Base-by-base conservation (phyloP, 129 eudicot genomes). In the Centrapalus pauciflorus region DNA sequence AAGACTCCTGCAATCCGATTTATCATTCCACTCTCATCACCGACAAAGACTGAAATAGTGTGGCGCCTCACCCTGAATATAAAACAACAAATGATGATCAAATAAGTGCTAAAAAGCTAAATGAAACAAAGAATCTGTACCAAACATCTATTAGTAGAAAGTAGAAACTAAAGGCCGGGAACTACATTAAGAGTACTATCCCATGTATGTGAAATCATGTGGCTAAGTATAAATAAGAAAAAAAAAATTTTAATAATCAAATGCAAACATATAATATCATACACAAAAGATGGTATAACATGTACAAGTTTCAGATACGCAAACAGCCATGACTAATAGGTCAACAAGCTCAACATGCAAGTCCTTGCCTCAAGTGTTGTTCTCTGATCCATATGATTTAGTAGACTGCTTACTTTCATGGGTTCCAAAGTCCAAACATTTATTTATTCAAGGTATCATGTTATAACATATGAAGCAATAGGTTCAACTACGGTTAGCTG, bases 21-120 rank as follows among this genome's bases (percentile, higher is more conserved):
- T 56, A 90, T 90, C 92, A 90, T 90, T 71, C 97, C 95, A 82
- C 97, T 90, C 70, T 90, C 95, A 60, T 90, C 95, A 21, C 97
- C 97, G 54, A 87, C 95, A 80, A 82, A 87, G 50, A 87, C 97
- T 30, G 95, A 87, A 43, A 87, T 80, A 0, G 95, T 84, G 79
- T 90, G 97, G 59, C 92, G 85, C 45, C 80, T 82, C 75, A 76
- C 85, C 83, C 95, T 84, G 79, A 7, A 79, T 51, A 56, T 26
- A 30, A 27, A 71, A 16, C 10, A 37, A 48, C 30, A 60, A 28
- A 20, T 13, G 45, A 61, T 26, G 34, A 50, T 7, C 3, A 51
- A 67, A 12, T 61, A 66, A 48, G 24, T 19, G 12, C 12, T 34
- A 38, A 4, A 16, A 67, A 50, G 56, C 71, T 13, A 25, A 48